These are phyloP conservation scores for Candolleomyces efflorescens DNA, from an alignment of 768 basidiomycete genomes.

Conservation along the genomic window DNA sequence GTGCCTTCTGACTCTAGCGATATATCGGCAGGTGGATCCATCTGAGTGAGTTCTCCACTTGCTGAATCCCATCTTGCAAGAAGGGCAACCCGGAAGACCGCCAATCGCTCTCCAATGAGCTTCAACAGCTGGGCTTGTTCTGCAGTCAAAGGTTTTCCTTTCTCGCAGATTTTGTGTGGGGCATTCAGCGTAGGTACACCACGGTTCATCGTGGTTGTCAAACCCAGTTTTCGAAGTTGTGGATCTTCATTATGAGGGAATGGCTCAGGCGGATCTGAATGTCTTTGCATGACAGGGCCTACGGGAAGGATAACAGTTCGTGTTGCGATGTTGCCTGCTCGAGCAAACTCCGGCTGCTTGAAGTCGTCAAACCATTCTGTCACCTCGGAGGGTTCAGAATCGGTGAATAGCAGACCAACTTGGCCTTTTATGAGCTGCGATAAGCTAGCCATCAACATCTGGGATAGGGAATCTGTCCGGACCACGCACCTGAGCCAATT, in stretches of 20 bases:
- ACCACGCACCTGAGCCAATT: conserved; percentile 67
- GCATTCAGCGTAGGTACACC: conserved; percentile 83
- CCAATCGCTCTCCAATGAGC: conserved; percentile 87
- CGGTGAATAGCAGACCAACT: conserved; percentile 90
- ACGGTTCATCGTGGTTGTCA: conserved; percentile 77
- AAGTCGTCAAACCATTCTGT: conserved; percentile 93
- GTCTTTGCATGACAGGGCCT: conserved; percentile 80
- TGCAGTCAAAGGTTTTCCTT: conserved; percentile 72
- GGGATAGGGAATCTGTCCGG: neutral
- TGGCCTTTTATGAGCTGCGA: conserved; percentile 89
- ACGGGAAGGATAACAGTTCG: conserved; percentile 71
- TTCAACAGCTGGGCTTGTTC: conserved; percentile 95
- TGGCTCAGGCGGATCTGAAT: conserved; percentile 79
- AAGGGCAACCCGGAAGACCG: conserved; percentile 71
- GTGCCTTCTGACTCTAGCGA: conserved; percentile 28
- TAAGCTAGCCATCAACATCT: conserved; percentile 1
- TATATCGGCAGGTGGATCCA: conserved; percentile 42
- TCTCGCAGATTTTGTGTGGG: conserved; percentile 80
- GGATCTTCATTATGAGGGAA: conserved; percentile 98
- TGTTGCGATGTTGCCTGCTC: conserved; percentile 77
- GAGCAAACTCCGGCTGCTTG: conserved; percentile 85
- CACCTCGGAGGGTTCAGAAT: conserved; percentile 86
- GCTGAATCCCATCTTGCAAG: conserved; percentile 69
- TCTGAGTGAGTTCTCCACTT: conserved; percentile 58
- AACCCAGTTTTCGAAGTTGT: conserved; percentile 87